Conservation (phyloP, 805 yeast genomes). For the Metschnikowia corniflorae region DNA sequence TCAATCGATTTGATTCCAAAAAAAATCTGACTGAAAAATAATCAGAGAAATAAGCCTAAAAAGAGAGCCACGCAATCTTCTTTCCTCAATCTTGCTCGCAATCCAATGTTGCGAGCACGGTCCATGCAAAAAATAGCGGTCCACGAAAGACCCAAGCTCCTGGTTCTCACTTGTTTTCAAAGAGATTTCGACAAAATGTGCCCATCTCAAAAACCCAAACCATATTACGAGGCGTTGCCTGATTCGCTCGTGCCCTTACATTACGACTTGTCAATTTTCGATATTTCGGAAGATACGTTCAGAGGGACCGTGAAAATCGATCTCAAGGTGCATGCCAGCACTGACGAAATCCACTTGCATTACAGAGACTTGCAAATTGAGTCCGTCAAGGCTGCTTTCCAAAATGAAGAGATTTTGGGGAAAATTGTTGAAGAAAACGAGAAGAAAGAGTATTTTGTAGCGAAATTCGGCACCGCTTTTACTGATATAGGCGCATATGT, state of each 20-base stretch:
- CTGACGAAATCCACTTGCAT: constrained; percentile 47
- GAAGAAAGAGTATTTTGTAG: constrained; percentile 60
- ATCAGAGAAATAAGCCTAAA: too few species aligned
- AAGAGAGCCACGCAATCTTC: too few species aligned
- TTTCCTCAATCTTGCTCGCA: too few species aligned
- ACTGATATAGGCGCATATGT: constrained; percentile 23
- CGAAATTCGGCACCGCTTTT: constrained; percentile 47
- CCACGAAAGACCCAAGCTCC: too few species aligned
- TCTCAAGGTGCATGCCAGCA: constrained; percentile 40
- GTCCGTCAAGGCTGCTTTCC: constrained; percentile 21
- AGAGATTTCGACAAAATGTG: too few species aligned
- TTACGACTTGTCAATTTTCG: constrained; percentile 61
- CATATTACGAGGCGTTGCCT: constrained; percentile 53
- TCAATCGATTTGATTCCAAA: too few species aligned
- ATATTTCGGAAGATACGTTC: constrained; percentile 43
- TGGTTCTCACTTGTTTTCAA: too few species aligned
- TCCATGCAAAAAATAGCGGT: too few species aligned
- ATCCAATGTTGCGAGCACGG: too few species aligned
- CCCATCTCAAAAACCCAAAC: constrained; percentile 10
- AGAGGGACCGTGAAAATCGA: constrained; percentile 47
- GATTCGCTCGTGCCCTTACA: constrained; percentile 66
- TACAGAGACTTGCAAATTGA: constrained; percentile 40
- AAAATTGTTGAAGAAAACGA: constrained; percentile 32
- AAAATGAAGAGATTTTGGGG: constrained; percentile 25
- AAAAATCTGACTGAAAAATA: too few species aligned